Evolutionary conservation across 257 asterid genomes (phyloP), one percentile per base, ranked within the genome.

Genomic region (Rhazya stricta): DNA sequence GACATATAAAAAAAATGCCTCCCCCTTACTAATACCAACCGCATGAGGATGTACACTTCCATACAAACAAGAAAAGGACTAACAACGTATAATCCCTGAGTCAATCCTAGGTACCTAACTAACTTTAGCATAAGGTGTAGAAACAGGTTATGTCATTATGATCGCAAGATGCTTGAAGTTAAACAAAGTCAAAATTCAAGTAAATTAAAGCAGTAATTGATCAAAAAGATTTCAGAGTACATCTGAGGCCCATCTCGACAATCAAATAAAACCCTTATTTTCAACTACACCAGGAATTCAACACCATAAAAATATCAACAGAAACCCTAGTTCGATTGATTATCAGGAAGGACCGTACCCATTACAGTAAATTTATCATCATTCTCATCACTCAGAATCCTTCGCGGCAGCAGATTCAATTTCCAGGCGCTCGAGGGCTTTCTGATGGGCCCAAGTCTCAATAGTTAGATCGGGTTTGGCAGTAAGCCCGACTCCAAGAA

Each of bases 401-500:
- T 67, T 32, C 2, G 83, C 30, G 34, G 76, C 60, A 57, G 78
- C 78, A 6, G 91, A 67, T 71, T 94, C 97, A 74, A 79, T 80
- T 76, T 85, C 87, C 80, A 94, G 96, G 77, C 98, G 89, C 67
- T 94, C 95, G 16, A 94, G 95, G 83, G 98, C 98, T 86, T 94
- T 88, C 85, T 87, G 95, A 82, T 94, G 98, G 16, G 97, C 98
- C 98, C 98, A 94, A 27, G 98, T 88, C 81, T 94, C 98, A 67
- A 94, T 86, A 71, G 97, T 94, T 71, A 90, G 91, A 89, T 94
- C 98, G 84, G 98, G 97, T 88, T 94, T 94, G 25, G 98, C 98
- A 72, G 84, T 91, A 68, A 94, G 97, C 15, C 98, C 98, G 23
- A 94, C 96, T 4, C 96, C 97, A 27, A 91, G 96, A 36, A 93